These are phyloP conservation scores for Ascochyta clinopodiicola DNA, from an alignment of 2,329 filamentous ascomycete species.

Conservation along the genomic window DNA sequence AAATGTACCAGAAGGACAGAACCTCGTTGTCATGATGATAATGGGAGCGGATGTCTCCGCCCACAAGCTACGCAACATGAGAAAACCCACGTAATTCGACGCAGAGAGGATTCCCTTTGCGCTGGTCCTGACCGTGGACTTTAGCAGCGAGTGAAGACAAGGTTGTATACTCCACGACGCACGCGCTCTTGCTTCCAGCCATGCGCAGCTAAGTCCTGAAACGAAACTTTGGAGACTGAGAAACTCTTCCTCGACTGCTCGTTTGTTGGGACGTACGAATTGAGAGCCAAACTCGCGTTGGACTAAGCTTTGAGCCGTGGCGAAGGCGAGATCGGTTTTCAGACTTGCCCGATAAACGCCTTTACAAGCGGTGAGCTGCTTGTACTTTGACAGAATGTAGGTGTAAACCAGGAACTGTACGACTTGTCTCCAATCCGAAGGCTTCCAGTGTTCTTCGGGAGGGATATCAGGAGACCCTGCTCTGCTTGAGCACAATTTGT, in stretches of 20 bases:
- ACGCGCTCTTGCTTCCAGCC: neutral
- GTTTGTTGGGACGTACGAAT: neutral
- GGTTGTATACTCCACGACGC: neutral
- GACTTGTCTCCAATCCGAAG: neutral
- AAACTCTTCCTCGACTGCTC: neutral
- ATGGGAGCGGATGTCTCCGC: neutral
- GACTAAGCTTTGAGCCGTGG: neutral
- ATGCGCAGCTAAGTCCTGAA: neutral
- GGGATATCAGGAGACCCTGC: no score
- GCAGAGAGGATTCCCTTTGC: neutral
- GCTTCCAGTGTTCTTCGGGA: no score
- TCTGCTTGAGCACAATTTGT: no score
- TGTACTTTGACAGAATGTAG: constrained; percentile 1
- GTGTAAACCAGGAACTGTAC: neutral
- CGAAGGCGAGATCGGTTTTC: neutral
- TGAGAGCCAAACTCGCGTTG: neutral
- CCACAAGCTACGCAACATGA: neutral
- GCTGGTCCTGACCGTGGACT: neutral
- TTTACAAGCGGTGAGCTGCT: neutral
- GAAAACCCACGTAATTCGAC: neutral
- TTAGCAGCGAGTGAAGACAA: neutral
- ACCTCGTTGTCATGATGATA: neutral
- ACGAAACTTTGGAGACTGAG: neutral
- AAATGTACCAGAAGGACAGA: neutral
- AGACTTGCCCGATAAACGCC: neutral